Conservation (phyloP, 2,329 filamentous ascomycete genomes). For the Cercospora nicotianae region DNA sequence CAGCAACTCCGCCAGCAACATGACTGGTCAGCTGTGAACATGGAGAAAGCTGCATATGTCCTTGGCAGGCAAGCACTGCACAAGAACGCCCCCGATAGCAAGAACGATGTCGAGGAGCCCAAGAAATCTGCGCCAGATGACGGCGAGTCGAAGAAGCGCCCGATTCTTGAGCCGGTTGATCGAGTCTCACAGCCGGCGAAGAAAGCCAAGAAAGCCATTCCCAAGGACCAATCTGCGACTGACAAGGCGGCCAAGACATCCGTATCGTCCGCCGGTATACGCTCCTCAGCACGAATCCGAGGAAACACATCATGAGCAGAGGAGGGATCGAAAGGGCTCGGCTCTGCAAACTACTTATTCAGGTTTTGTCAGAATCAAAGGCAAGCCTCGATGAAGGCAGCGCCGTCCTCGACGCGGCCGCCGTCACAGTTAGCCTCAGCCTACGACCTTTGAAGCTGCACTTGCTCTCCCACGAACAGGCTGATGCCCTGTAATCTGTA, state of each 20-base stretch:
- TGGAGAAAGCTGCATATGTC: conserved; percentile 27
- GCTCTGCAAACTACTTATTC: background rate
- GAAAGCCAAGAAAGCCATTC: background rate
- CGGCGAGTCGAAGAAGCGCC: background rate
- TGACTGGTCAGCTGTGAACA: conserved; percentile 25
- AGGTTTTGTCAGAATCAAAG: background rate
- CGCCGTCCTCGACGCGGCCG: background rate
- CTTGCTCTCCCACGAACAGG: background rate
- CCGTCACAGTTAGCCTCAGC: background rate
- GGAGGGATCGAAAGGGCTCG: background rate
- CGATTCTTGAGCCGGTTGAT: background rate
- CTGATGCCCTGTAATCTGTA: background rate
- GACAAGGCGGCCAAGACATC: background rate
- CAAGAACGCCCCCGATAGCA: background rate
- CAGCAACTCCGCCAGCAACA: conserved; percentile 47
- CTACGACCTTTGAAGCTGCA: background rate
- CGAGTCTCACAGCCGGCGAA: background rate
- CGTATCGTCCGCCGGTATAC: background rate
- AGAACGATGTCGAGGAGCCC: background rate
- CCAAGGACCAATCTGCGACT: background rate
- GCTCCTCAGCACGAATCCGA: conserved; percentile 4
- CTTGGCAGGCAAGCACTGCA: conserved; percentile 17
- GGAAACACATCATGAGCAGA: background rate
- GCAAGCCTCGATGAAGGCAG: background rate
- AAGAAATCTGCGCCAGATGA: background rate